Evolutionary conservation across 2,329 filamentous ascomycete genomes (phyloP).

Genomic region (Aspergillus sp.): DNA sequence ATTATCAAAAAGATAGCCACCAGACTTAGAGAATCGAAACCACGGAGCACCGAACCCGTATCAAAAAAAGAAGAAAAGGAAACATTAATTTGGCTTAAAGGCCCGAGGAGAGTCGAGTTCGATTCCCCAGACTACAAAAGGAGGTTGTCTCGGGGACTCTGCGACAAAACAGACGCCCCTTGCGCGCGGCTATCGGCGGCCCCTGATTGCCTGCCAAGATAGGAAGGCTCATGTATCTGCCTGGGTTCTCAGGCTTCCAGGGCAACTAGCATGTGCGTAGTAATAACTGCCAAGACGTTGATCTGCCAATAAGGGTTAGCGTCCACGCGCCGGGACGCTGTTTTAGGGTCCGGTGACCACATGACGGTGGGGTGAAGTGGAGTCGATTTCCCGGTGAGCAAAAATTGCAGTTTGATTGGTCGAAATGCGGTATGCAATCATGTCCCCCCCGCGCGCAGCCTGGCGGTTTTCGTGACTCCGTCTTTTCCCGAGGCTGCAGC

Average conservation of each 20-base stretch:
- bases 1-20: constrained; percentile 2
- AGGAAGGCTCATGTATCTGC: not conserved
- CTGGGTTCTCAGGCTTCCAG: not conserved
- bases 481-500: constrained; percentile 10
- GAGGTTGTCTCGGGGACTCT: constrained; percentile 14
- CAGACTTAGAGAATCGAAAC: not conserved
- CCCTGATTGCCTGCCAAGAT: not conserved
- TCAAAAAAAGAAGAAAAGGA: constrained; percentile 3
- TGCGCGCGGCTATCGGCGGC: constrained; percentile 26
- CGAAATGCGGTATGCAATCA: not conserved
- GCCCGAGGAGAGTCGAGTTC: not conserved
- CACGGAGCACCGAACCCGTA: constrained; percentile 4
- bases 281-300: not conserved
- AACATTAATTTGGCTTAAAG: constrained; percentile 3
- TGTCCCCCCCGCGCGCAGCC: constrained; percentile 6
- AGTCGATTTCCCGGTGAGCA: too few species aligned
- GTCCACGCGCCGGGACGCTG: not conserved
- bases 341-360: not conserved
- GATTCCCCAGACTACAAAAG: constrained; percentile 27
- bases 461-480: constrained; percentile 5
- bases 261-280: not conserved
- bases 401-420: not conserved
- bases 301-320: not conserved
- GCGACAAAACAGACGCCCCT: constrained; percentile 29
- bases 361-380: too few species aligned